Base-by-base conservation (phyloP, 768 basidiomycete genomes). In the Inosperma sp. region DNA sequence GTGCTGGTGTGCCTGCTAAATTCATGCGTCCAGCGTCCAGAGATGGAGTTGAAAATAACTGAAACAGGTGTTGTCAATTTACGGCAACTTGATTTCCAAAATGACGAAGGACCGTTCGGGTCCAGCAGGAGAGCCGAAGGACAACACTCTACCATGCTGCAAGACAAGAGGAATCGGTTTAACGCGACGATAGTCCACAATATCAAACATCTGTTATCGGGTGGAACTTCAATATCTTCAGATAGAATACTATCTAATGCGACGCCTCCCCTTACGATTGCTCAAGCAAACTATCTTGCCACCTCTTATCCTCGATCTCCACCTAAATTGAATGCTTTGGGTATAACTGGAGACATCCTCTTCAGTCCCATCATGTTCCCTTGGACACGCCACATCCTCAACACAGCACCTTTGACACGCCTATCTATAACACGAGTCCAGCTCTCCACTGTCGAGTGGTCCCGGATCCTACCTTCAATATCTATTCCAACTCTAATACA, bases 391-490 rank as follows among this genome's bases (percentile, higher is more conserved):
- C 2, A 48, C 25, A 29, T 37, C 26, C 19, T 37, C 2, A 37
- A 37, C 17, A 7, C 25, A 48, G 47, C 47, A 19, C 47, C 47
- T 8, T 17, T 48, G n/a, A 48, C 35, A 1, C 35, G 17, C n/a
- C 23, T 48, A 26, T 39, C 47, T 9, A 48, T 48, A 22, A 21
- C 17, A 17, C 19, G 9, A 13, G 35, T 31, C 19, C 16, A n/a
- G 7, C 35, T 48, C 10, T 25, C 47, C 22, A 14, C 17, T 2
- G 21, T 39, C 23, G 4, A 10, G 19, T 48, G 47, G 47, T 26
- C 47, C 13, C 35, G 37, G 21, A 48, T 36, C 33, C 47, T 48
- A 17, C 26, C 47, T 25, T 16, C 35, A 26, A 37, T 39, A 14
- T n/a, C 9, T 14, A 39, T 48, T 10, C 47, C 47, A 8, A 27